Evolutionary conservation across 73 alveolate species (phyloP), one percentile per base, ranked within the genome.

Genomic region (Breviolum minutum): DNA sequence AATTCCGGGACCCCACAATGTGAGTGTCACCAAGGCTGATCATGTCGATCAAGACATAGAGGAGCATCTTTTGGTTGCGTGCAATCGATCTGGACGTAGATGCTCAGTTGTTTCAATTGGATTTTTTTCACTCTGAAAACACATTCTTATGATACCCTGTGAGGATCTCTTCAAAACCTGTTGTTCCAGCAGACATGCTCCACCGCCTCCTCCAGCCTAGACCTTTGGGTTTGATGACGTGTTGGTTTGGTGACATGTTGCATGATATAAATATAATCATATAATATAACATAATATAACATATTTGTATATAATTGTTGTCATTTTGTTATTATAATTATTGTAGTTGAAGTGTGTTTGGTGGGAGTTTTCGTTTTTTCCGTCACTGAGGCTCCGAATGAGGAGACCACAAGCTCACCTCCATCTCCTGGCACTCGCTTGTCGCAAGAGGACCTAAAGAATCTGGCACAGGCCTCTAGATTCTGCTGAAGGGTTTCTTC

Each of bases 391-490:
- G 91, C 91, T 82, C 91, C 91, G 9, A 82, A 19, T 82, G 91
- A 82, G 60, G 69, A 8, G 40, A 20, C 62, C 1, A 6, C 77
- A 14, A 17, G 77, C 89, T 7, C 54, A 32, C 66, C 87, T 64
- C 74, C 96, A 32, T 17, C 88, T n/a, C 98, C 92, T 8, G 98
- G 98, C 20, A 19, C 84, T 29, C 40, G 83, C 27, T 92, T 93
- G 32, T 69, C 92, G 8, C 92, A 74, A 32, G 98, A 93, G 22
- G 98, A 93, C 83, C 71, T 93, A 20, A 68, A 62, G 66, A 63
- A 63, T 40, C 26, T 91, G 69, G 97, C 97, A 63, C 97, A 91
- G 97, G 97, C 97, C 19, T 16, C 17, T 9, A 3, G 27, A 70
- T 19, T n/a, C 24, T 54, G 86, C 54, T 40, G 54, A 40, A 3